These are phyloP conservation scores for Plectranthus barbatus DNA, from an alignment of 257 asterid species.

Conservation along the genomic window DNA sequence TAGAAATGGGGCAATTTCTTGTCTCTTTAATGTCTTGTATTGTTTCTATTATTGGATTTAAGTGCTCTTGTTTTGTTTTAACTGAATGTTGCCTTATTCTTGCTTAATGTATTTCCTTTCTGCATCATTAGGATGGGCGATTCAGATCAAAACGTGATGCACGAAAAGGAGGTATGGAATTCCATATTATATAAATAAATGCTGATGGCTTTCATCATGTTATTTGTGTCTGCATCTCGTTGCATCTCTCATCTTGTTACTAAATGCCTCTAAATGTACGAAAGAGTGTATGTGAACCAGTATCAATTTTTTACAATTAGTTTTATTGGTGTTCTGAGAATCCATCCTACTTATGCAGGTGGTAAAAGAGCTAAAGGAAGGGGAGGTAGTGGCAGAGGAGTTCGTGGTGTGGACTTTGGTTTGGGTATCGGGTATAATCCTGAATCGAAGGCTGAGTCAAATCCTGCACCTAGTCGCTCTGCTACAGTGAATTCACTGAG, in stretches of 20 bases:
- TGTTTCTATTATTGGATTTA: background rate
- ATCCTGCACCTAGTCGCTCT: constrained; percentile 48
- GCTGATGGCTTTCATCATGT: constrained; percentile 4
- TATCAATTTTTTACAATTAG: too few species aligned
- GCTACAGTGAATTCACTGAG: constrained; percentile 60
- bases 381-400: constrained; percentile 69
- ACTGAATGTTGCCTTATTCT: background rate
- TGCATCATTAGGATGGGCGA: constrained; percentile 81
- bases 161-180: constrained; percentile 85
- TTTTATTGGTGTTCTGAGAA: constrained; percentile 20
- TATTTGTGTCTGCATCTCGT: background rate
- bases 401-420: constrained; percentile 92
- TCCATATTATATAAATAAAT: constrained; percentile 8
- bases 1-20: background rate
- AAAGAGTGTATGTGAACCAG: background rate
- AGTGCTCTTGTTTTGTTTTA: constrained; percentile 5
- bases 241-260: background rate
- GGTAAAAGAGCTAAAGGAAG: constrained; percentile 89
- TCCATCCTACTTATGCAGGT: constrained; percentile 43
- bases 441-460: constrained; percentile 43
- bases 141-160: constrained; percentile 96
- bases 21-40: background rate
- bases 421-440: constrained; percentile 83
- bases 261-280: background rate
- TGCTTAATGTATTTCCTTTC: constrained; percentile 26